Evolutionary conservation across 306 rosid species (phyloP).

Genomic region (Rosa rugosa): DNA sequence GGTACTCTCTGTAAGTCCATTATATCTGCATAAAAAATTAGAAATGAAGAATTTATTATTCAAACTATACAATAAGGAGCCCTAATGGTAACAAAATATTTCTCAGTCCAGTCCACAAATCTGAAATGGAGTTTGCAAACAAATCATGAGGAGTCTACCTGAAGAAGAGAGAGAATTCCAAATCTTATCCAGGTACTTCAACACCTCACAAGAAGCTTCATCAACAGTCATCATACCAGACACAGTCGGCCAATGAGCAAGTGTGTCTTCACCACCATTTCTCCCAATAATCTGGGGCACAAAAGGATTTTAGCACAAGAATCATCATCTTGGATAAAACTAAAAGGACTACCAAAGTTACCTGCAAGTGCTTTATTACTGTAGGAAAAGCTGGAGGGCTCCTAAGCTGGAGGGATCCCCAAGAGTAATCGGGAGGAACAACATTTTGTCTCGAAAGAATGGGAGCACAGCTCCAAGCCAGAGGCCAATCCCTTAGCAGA

Average conservation of each 20-base stretch:
- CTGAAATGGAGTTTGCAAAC: neutral
- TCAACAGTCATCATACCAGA: slow-evolving; percentile 77
- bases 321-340: slow-evolving; percentile 22
- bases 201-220: slow-evolving; percentile 82
- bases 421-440: slow-evolving; percentile 87
- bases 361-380: slow-evolving; percentile 89
- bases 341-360: slow-evolving; percentile 28
- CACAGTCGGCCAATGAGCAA: slow-evolving; percentile 93
- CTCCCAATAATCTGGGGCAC: slow-evolving; percentile 63
- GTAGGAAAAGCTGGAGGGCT: slow-evolving; percentile 85
- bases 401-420: slow-evolving; percentile 82
- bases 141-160: slow-evolving; percentile 50
- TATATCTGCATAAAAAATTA: slow-evolving; percentile 54
- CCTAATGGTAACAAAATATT: neutral
- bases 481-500: slow-evolving; percentile 85
- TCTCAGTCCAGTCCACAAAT: neutral
- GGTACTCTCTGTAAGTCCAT: slow-evolving; percentile 64
- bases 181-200: slow-evolving; percentile 74
- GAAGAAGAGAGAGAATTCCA: slow-evolving; percentile 82
- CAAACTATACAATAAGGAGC: neutral
- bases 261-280: slow-evolving; percentile 95
- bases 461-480: slow-evolving; percentile 96
- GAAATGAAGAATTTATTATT: neutral
- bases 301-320: slow-evolving; percentile 20
- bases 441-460: slow-evolving; percentile 65